These are phyloP conservation scores for Sphaerostilbella broomeana DNA, from an alignment of 2,329 filamentous ascomycete species.

Conservation along the genomic window DNA sequence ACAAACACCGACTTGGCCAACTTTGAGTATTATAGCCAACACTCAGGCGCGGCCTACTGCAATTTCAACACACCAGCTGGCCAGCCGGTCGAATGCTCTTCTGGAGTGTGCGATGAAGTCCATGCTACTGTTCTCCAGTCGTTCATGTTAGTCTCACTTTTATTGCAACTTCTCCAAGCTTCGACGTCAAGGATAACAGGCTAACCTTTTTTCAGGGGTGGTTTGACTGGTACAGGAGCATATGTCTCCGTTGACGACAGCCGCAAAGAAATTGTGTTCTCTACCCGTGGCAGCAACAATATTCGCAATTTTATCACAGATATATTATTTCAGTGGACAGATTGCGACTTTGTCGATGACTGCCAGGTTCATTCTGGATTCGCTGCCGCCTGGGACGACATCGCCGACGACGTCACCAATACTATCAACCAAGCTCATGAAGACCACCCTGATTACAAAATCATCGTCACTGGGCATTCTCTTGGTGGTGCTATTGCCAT, in stretches of 20 bases:
- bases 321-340: conserved; percentile 25
- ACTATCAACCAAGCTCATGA: conserved; percentile 38
- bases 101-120: conserved; percentile 38
- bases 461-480: conserved; percentile 61
- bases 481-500: conserved; percentile 60
- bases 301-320: conserved; percentile 58
- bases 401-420: conserved; percentile 34
- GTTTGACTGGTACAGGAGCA: conserved; percentile 39
- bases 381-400: conserved; percentile 50
- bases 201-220: conserved; percentile 27
- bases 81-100: conserved; percentile 36
- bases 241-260: conserved; percentile 45
- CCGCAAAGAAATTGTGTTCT: conserved; percentile 49
- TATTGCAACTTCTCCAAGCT: not conserved
- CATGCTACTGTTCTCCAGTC: conserved; percentile 38
- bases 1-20: conserved; percentile 29
- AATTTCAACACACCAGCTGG: conserved; percentile 38
- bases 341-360: conserved; percentile 27
- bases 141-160: conserved; percentile 29
- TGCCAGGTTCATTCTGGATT: conserved; percentile 56
- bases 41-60: conserved; percentile 48
- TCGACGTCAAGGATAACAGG: not conserved
- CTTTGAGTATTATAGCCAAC: conserved; percentile 45
- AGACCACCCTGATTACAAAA: conserved; percentile 43
- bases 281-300: conserved; percentile 53